Percentiles rank a stretch among this genome's conserved stretches.
Conservation (phyloP, 129 eudicot species). For the Pulicaria dysenterica region DNA sequence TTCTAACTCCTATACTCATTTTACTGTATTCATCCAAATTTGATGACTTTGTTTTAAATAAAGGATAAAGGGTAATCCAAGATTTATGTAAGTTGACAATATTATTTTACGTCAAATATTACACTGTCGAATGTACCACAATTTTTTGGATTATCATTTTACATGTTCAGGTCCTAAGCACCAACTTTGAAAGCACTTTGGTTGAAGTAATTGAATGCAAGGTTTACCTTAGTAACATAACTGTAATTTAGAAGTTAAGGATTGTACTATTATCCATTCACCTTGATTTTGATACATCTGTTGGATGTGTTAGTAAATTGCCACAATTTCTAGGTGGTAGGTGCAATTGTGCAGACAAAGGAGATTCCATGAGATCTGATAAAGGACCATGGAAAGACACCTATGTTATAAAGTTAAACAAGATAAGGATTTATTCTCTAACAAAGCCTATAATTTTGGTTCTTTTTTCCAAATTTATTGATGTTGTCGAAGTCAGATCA, state of each 20-base stretch:
- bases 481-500: slow-evolving; percentile 42
- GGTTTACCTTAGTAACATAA: slow-evolving; percentile 37
- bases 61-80: slow-evolving; percentile 64
- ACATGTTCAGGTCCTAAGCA: slow-evolving; percentile 65
- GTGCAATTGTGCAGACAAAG: slow-evolving; percentile 66
- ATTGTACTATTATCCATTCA: neutral
- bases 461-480: neutral
- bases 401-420: slow-evolving; percentile 49
- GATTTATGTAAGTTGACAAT: slow-evolving; percentile 58
- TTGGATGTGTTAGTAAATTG: slow-evolving; percentile 49
- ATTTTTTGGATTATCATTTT: neutral
- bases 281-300: slow-evolving; percentile 15
- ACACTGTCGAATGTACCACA: neutral
- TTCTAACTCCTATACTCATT: too few species aligned
- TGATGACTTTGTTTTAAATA: too few species aligned
- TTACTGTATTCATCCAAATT: too few species aligned
- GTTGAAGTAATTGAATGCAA: slow-evolving; percentile 77
- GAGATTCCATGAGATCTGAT: slow-evolving; percentile 71
- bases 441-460: neutral
- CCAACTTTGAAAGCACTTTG: slow-evolving; percentile 66
- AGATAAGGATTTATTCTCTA: neutral
- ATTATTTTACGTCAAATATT: slow-evolving; percentile 12
- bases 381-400: slow-evolving; percentile 91
- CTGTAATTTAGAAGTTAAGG: neutral
- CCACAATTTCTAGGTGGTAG: slow-evolving; percentile 83